Evolutionary conservation across 805 yeast genomes (phyloP).

Genomic region (Myxozyma udenii): DNA sequence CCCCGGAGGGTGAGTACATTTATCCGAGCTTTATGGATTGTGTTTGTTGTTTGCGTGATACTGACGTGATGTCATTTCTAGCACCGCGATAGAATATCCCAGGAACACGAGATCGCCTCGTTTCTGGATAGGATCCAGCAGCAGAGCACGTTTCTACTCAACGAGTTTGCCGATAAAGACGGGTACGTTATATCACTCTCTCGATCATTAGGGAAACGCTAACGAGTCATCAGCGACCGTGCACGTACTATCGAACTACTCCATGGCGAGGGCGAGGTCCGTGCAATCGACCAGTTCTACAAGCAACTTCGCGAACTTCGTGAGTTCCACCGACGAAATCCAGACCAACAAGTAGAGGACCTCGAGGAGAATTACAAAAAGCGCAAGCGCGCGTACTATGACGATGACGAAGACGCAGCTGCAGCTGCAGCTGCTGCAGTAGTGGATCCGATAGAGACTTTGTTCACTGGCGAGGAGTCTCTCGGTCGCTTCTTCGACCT

Average conservation of each 20-base stretch:
- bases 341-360: constrained; percentile 37
- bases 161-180: constrained; percentile 10
- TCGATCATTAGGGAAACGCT: too few relatives aligned
- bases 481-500: constrained; percentile 67
- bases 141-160: constrained; percentile 35
- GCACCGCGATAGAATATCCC: constrained; percentile 20
- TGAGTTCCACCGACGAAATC: constrained; percentile 36
- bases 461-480: constrained; percentile 60
- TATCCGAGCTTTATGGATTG: constrained; percentile 38
- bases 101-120: constrained; percentile 59
- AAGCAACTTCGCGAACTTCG: constrained; percentile 38
- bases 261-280: constrained; percentile 33
- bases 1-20: constrained; percentile 39
- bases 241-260: constrained; percentile 26
- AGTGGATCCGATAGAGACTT: constrained; percentile 38
- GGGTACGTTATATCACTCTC: constrained; percentile 9
- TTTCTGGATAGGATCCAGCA: constrained; percentile 50
- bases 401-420: constrained; percentile 35
- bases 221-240: constrained; percentile 9
- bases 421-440: constrained; percentile 38
- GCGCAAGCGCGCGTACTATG: constrained; percentile 25
- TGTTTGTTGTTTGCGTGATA: not conserved
- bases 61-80: not conserved
- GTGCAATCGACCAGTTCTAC: constrained; percentile 43
- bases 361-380: constrained; percentile 30